A percentile compares a stretch with the other conserved stretches of the same genome.
phyloP scores from a whole-genome alignment of 495 filamentous ascomycete species.

The Penicillium robsamsonii region DNA sequence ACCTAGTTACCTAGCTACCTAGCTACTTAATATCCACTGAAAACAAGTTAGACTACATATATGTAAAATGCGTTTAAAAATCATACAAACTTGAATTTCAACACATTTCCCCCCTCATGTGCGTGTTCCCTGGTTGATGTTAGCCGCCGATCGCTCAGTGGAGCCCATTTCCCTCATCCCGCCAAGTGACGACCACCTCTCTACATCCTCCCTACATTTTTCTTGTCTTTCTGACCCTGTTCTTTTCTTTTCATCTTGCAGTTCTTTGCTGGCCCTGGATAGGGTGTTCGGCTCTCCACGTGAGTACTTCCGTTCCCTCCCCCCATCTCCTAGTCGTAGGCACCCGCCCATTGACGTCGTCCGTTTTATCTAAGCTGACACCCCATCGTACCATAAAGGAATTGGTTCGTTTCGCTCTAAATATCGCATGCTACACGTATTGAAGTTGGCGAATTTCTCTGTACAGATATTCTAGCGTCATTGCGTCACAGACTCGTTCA shows the following conservation, averaged over 20 bases:
- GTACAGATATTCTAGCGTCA: conserved; percentile 21
- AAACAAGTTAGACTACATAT: neutral
- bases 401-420: conserved; percentile 9
- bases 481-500: conserved; percentile 21
- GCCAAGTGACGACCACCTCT: conserved; percentile 41
- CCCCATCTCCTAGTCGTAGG: conserved; percentile 29
- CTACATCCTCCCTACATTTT: conserved; percentile 22
- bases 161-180: conserved; percentile 38
- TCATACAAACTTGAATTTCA: neutral
- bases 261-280: conserved; percentile 11
- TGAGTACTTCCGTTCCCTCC: conserved; percentile 20
- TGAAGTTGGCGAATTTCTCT: conserved; percentile 18
- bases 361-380: conserved; percentile 26
- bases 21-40: neutral
- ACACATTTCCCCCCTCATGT: conserved; percentile 13
- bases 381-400: conserved; percentile 10
- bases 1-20: neutral
- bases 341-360: conserved; percentile 23
- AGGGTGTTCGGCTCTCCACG: conserved; percentile 15
- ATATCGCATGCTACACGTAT: conserved; percentile 20
- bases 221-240: conserved; percentile 14
- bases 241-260: conserved; percentile 12
- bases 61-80: neutral
- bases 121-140: conserved; percentile 28
- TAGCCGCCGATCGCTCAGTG: conserved; percentile 46